Percentiles rank a stretch among this genome's conserved stretches.
Evolutionary conservation across 352 stramenopile genomes (phyloP).

Genomic region (Phytophthora uliginosa): DNA sequence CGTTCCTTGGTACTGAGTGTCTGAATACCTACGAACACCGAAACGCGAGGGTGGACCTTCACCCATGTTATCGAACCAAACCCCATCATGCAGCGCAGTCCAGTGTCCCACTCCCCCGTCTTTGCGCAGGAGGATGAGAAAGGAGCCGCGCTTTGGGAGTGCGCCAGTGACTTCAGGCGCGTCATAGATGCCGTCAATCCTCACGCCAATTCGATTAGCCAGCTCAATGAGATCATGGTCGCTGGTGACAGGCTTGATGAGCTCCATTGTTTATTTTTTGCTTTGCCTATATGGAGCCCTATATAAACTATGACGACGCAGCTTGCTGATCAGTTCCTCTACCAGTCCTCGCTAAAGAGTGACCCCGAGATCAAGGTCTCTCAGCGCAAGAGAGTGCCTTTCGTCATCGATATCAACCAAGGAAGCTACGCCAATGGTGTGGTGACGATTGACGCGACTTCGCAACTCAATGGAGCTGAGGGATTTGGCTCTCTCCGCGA

Average conservation of each 20-base stretch:
- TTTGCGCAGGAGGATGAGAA: slow-evolving; percentile 9
- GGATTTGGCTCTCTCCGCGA: background rate
- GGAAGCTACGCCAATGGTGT: slow-evolving; percentile 1
- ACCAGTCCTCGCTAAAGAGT: background rate
- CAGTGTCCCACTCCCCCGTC: slow-evolving; percentile 13
- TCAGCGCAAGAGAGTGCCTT: background rate
- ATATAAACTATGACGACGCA: slow-evolving; percentile 1
- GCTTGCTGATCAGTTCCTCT: slow-evolving; percentile 9
- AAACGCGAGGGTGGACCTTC: background rate
- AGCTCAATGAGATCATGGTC: background rate
- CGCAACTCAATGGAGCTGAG: slow-evolving; percentile 7
- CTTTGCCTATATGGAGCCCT: too few relatives aligned
- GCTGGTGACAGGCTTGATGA: background rate
- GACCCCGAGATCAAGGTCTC: background rate
- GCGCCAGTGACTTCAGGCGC: background rate
- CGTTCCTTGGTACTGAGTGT: slow-evolving; percentile 11
- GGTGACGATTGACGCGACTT: slow-evolving; percentile 6
- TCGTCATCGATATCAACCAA: slow-evolving; percentile 4
- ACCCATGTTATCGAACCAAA: slow-evolving; percentile 20
- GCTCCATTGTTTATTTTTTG: slow-evolving; percentile 1
- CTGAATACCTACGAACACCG: background rate
- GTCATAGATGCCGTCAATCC: slow-evolving; percentile 11
- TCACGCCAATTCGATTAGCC: background rate
- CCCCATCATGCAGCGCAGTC: background rate
- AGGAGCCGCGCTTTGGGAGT: background rate